Evolutionary conservation across 2,329 filamentous ascomycete species (phyloP).

Genomic region (Nothophoma quercina): DNA sequence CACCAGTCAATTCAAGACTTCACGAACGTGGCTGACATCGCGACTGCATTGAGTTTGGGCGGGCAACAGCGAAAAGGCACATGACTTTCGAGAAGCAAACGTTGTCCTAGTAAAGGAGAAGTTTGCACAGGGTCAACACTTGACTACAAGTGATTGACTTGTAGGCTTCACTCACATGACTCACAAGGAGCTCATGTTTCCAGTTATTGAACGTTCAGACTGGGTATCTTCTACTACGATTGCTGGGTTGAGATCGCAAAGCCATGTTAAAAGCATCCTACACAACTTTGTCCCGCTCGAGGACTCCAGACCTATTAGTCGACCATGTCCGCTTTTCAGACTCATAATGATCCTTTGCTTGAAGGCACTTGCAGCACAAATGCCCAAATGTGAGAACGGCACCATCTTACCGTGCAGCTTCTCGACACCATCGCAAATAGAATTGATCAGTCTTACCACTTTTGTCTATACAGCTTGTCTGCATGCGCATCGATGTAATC

Average conservation of each 20-base stretch:
- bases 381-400: conserved; percentile 7
- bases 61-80: too few species aligned
- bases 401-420: neutral
- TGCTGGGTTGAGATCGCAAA: neutral
- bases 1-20: too few species aligned
- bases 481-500: conserved; percentile 22
- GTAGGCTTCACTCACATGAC: too few species aligned
- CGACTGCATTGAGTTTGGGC: too few species aligned
- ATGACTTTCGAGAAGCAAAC: too few species aligned
- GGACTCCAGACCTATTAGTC: neutral
- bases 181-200: too few species aligned
- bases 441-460: conserved; percentile 23
- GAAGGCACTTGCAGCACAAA: conserved; percentile 15
- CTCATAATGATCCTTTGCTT: conserved; percentile 16
- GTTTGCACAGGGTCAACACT: too few species aligned
- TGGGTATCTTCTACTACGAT: neutral
- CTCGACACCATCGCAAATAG: neutral
- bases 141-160: too few species aligned
- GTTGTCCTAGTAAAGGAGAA: too few species aligned
- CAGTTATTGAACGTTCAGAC: too few species aligned
- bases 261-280: conserved; percentile 13
- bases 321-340: conserved; percentile 16
- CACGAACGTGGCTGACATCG: too few species aligned
- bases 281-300: conserved; percentile 18
- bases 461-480: conserved; percentile 12